Percentiles rank a stretch among this genome's conserved stretches.
Conservation (phyloP, 2,329 filamentous ascomycete genomes). For the Colletotrichum tropicale region DNA sequence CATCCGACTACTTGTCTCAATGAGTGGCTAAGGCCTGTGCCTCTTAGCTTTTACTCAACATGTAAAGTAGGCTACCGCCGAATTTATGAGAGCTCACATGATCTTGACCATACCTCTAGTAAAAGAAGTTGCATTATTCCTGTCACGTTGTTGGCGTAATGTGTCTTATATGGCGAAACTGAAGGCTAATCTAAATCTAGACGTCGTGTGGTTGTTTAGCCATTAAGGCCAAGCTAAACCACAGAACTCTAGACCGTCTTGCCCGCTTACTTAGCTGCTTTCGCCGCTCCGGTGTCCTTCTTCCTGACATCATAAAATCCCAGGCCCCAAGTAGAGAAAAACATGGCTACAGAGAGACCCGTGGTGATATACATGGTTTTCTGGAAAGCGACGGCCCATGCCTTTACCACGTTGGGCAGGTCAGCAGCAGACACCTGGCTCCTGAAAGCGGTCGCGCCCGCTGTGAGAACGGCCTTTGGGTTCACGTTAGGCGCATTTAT, state of each 20-base stretch:
- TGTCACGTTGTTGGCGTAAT: too few species aligned
- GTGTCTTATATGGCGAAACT: too few species aligned
- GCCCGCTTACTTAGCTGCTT: neutral
- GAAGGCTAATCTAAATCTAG: too few species aligned
- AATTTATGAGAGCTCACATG: too few species aligned
- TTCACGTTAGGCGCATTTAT: constrained; percentile 32
- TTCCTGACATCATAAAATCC: constrained; percentile 50
- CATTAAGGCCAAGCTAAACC: neutral
- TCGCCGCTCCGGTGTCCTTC: constrained; percentile 20
- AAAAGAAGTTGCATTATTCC: too few species aligned
- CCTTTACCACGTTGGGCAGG: constrained; percentile 38
- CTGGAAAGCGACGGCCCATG: constrained; percentile 41
- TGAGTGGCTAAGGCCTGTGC: too few species aligned
- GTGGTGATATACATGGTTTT: constrained; percentile 32
- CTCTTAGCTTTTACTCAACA: too few species aligned
- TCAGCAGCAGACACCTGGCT: constrained; percentile 31
- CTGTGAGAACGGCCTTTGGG: constrained; percentile 36
- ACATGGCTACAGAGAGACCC: constrained; percentile 30
- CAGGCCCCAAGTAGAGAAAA: constrained; percentile 45
- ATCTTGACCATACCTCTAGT: too few species aligned
- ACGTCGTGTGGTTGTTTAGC: too few species aligned
- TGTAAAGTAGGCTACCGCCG: too few species aligned
- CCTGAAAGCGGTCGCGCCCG: constrained; percentile 45
- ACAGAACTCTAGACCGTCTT: neutral
- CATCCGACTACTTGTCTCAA: too few species aligned